Evolutionary conservation across 1,284 basidiomycete genomes (phyloP), one percentile per base, ranked within the genome.

Genomic region (Malassezia furfur): DNA sequence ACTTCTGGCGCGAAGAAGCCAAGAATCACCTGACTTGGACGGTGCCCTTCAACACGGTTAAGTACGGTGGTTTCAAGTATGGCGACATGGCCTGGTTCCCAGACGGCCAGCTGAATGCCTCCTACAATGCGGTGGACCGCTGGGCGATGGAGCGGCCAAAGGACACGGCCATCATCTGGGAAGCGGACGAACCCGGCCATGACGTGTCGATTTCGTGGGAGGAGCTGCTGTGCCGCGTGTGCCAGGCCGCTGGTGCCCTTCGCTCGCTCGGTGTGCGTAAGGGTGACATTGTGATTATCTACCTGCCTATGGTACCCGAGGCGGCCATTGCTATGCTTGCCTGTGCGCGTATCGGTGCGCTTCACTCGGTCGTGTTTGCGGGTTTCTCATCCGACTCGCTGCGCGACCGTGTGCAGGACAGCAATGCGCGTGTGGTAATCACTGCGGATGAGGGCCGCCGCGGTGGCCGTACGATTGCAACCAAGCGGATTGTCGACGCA

Each of bases 321-420:
- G 86, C 93, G 17, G 88, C 86, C 50, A 90, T 89, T 35, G 86
- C 91, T 31, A 91, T 98, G 83, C 85, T 98, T 50, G 93, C 93
- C 19, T 96, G 91, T 77, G 91, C 93, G 6, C 86, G 93, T 67
- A 88, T 98, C 69, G 94, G 93, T 50, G 93, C 94, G 25, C 81
- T 98, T 52, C 94, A 98, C 80, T 94, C 90, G n/a, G 93, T 96
- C 72, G 85, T 98, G 62, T 98, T 98, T 70, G 93, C 93, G 48
- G 93, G 94, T 14, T 98, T 98, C 81, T 90, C 86, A 9, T 85
- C 91, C n/a, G 94, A 96, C 78, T 88, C 88, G 10, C 84, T 98
- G 53, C 84, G 93, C 49, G 94, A 96, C 77, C 85, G 94, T 59
- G 83, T 91, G 38, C 82, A 84, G 56, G 94, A 98, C 77, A 94